Conservation (phyloP, 2,329 filamentous ascomycete species). For the Arthrobotrys conoides region DNA sequence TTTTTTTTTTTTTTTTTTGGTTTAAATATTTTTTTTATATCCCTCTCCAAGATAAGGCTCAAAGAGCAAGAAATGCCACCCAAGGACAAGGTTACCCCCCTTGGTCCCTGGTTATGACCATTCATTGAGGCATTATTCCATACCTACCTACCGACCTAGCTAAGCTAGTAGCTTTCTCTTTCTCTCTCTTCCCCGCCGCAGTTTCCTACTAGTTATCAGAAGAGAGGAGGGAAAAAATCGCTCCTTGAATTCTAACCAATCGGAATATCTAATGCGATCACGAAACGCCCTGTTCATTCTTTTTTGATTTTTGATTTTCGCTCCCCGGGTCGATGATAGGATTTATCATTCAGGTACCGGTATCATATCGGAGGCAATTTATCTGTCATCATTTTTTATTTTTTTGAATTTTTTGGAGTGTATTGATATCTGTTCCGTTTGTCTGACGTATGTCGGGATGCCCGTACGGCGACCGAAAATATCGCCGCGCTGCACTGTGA, state of each 20-base stretch:
- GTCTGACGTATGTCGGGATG: conserved; percentile 2
- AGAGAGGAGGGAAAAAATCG: conserved; percentile 29
- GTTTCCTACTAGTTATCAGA: neutral
- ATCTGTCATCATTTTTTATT: neutral
- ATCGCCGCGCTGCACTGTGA: neutral
- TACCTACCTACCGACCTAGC: conserved; percentile 4
- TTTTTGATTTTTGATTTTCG: neutral
- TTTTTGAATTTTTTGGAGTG: no score
- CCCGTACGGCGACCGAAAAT: conserved; percentile 7
- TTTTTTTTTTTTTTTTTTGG: conserved; percentile 14
- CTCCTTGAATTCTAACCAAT: conserved; percentile 41
- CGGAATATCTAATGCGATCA: conserved; percentile 55
- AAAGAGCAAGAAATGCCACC: neutral
- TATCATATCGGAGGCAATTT: conserved; percentile 8
- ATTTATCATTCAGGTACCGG: conserved; percentile 22
- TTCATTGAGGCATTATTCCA: conserved; percentile 54
- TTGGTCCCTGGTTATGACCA: conserved; percentile 13
- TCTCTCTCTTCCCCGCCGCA: conserved; percentile 10
- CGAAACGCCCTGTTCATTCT: conserved; percentile 10
- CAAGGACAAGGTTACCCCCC: conserved; percentile 3
- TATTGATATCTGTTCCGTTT: neutral
- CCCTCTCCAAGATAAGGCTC: conserved; percentile 51
- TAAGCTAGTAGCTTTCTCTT: conserved; percentile 11
- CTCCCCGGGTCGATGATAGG: conserved; percentile 4
- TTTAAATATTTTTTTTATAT: conserved; percentile 43